These are phyloP conservation scores for Zymoseptoria brevis DNA, from an alignment of 2,329 filamentous ascomycete species.

Conservation along the genomic window DNA sequence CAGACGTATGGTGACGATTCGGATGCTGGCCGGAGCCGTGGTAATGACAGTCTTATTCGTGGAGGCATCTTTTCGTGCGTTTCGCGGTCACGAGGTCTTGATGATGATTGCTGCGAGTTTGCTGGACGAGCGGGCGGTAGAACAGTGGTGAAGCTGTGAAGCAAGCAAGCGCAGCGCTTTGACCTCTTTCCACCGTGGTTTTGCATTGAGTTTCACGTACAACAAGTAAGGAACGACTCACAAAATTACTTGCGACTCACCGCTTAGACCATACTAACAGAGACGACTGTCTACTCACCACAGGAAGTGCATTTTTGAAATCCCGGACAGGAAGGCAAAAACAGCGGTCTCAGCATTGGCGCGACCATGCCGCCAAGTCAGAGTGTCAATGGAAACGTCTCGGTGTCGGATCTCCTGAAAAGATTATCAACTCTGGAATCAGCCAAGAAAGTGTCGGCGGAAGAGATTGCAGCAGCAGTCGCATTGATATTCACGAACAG, in stretches of 20 bases:
- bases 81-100: neutral
- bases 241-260: neutral
- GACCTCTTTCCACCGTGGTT: neutral
- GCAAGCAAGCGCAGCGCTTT: neutral
- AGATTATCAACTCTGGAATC: conserved; percentile 50
- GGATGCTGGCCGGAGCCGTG: conserved; percentile 26
- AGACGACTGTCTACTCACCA: neutral
- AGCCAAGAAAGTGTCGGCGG: conserved; percentile 50
- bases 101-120: neutral
- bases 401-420: conserved; percentile 64
- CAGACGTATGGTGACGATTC: conserved; percentile 25
- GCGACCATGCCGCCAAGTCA: conserved; percentile 9
- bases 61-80: conserved; percentile 43
- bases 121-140: neutral
- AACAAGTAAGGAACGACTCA: neutral
- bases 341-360: neutral
- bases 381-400: conserved; percentile 23
- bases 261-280: neutral
- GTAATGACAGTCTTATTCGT: conserved; percentile 39
- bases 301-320: neutral
- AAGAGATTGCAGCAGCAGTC: conserved; percentile 83
- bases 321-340: neutral
- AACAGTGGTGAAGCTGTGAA: neutral
- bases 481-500: conserved; percentile 86
- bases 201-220: neutral